A percentile compares a stretch with the other conserved stretches of the same genome.
These are phyloP conservation scores for Pseudogymnoascus sp. DNA, from an alignment of 2,329 filamentous ascomycete genomes.

Conservation along the genomic window DNA sequence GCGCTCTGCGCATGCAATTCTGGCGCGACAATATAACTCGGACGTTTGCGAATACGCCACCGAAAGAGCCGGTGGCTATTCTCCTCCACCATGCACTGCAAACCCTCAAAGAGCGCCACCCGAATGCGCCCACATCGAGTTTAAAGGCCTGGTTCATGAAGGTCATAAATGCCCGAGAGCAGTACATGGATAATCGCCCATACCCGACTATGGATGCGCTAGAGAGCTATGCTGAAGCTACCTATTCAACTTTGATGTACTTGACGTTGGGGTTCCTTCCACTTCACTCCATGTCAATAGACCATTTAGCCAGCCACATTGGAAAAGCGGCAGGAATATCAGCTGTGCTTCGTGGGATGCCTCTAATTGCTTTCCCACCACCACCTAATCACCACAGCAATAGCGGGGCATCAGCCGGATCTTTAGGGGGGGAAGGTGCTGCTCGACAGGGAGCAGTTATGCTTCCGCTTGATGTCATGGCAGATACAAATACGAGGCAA, in stretches of 20 bases:
- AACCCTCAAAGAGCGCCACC: conserved; percentile 44
- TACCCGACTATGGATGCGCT: conserved; percentile 65
- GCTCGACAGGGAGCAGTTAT: conserved; percentile 58
- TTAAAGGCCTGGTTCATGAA: conserved; percentile 68
- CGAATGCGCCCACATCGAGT: conserved; percentile 32
- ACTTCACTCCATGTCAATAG: conserved; percentile 72
- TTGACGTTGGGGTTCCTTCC: conserved; percentile 73
- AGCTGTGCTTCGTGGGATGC: conserved; percentile 77
- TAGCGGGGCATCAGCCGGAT: conserved; percentile 34
- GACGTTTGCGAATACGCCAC: conserved; percentile 68
- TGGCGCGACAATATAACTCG: conserved; percentile 80
- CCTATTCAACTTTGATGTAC: conserved; percentile 89
- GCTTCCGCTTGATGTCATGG: conserved; percentile 85
- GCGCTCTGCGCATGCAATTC: conserved; percentile 85
- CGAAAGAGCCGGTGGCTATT: conserved; percentile 85
- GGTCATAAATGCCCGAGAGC: conserved; percentile 73
- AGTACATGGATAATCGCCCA: conserved; percentile 74
- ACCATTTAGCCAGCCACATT: conserved; percentile 90
- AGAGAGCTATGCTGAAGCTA: conserved; percentile 88
- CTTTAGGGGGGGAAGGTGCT: conserved; percentile 27
- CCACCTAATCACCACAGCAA: conserved; percentile 49
- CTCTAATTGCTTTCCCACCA: conserved; percentile 73
- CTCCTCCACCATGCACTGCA: conserved; percentile 67
- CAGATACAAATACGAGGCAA: conserved; percentile 69
- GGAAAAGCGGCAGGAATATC: conserved; percentile 89